Evolutionary conservation across 352 stramenopile species (phyloP), one percentile per base, ranked within the genome.

Genomic region (Blastocystis sp.): DNA sequence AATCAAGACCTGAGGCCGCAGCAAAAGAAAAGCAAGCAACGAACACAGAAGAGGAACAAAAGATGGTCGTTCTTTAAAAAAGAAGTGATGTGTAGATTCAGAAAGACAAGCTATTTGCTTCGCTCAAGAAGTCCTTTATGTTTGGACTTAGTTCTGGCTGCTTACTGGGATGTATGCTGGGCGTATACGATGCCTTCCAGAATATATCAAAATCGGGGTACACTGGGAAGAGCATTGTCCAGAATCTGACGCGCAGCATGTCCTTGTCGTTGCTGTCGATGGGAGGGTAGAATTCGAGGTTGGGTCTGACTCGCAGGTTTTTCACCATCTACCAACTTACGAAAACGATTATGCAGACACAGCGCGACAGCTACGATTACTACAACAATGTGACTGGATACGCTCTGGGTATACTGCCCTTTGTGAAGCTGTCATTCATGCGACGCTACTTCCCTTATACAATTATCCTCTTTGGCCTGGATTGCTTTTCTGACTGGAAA

Each of bases 151-250:
- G 43, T 81, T 41, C 70, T 24, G 70, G 70, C 16, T 64, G 70
- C 65, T 66, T 81, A 45, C n/a, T 81, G 70, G 70, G 70, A 65
- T 45, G 70, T 7, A 81, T 81, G 70, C 26, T 81, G 3, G 47
- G 70, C 43, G 47, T 81, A 1, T 64, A 65, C 18, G 70, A 81
- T 37, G 39, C 18, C n/a, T 65, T 34, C 45, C 43, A 53, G 9
- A 41, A 13, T 6, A 37, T 37, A 18, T 30, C 18, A 11, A 62
- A 62, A 37, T 5, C 20, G 11, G 56, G 56, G 26, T n/a, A 63
- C 8, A 37, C 41, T 20, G 45, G n/a, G 45, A 64, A 24, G 5
- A 81, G 11, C 7, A 66, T 54, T 6, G 65, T 81, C 47, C 54
- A 64, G 47, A 64, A n/a, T 45, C 18, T 64, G 70, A 13, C 54